Base-by-base conservation (phyloP, 768 basidiomycete genomes). In the Dentipellis sp. region DNA sequence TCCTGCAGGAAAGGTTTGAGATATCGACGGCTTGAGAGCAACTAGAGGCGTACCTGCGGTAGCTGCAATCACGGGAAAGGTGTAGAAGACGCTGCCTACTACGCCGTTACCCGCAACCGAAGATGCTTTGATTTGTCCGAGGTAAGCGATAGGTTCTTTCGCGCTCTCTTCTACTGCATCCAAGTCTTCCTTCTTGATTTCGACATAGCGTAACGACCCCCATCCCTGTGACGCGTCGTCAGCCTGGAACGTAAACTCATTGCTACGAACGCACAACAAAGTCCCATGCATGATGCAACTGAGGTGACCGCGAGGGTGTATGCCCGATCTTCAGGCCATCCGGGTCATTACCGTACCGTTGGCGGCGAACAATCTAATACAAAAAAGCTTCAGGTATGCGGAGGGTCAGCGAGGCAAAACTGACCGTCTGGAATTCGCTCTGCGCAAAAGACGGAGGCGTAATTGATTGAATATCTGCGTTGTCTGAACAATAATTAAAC, bases 71-170 rank as follows among this genome's bases (percentile, higher is more conserved):
- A 59, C 35, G 19, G 58, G 58, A 53, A 60, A 59, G 3, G 58
- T 55, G 40, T 62, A 62, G 22, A 62, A 62, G 29, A 62, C 60
- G 47, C 60, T 60, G 23, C 60, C 60, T 3, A 54, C 53, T 12
- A 59, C 21, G 35, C 54, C 60, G 19, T 62, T 62, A 16, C 60
- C 60, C 0, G 60, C 56, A 12, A 62, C 60, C 4, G 60, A 62
- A 50, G 56, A 52, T 7, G 60, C 60, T 4, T 55, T 35, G 19
- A 62, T 10, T 10, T 52, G 49, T n/a, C 60, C 50, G 34, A 62
- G 60, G 34, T 60, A 34, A 10, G 56, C 45, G 6, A n/a, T 53
- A 21, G 58, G 58, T 14, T 17, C 45, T 1, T 47, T 46, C 4
- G 57, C 17, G 14, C 53, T 37, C 22, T 36, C 42, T 53, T 55